Base-by-base conservation (phyloP, 805 yeast genomes). In the Candida multigemmis region DNA sequence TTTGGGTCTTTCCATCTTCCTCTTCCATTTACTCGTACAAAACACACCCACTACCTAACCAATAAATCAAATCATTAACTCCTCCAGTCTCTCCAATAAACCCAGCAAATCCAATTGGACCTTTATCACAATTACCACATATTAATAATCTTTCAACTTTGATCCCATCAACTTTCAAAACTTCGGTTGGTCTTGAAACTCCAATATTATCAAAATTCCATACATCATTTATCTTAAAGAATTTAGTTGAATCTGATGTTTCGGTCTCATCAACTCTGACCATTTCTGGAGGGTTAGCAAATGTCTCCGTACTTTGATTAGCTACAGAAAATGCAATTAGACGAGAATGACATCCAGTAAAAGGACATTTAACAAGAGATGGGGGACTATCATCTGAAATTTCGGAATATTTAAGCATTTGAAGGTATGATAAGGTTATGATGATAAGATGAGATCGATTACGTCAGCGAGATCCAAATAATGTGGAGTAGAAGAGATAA, bases 141-240 rank as follows among this genome's bases (percentile, higher is more conserved):
- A 75, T 64, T 21, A 81, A 48, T 24, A 73, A 60, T 28, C 85
- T 55, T 24, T 66, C 67, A 13, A 78, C 49, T 14, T 53, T 50
- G 9, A 56, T 42, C 13, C 26, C 38, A 16, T 31, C 31, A 2
- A 34, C 28, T 4, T 41, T 35, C 25, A 46, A 46, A 21, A 39
- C 43, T 6, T 42, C 43, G 2, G 60, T 26, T 1, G 63, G 55
- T 31, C 65, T 65, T 2, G 86, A 77, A 3, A 81, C 89, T 1
- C 85, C 87, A 24, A 81, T 69, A 41, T 81, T 81, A 36, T 81
- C 87, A 40, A 81, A 81, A 36, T 72, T 81, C 91, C 91, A 81
- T 28, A 76, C 73, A 40, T 78, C 83, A 2, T 52, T 41, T 2
- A 77, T 54, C 16, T 55, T 41, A 22, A 63, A 56, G 41, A 73